Evolutionary conservation across 108 stramenopile genomes (phyloP), one percentile per base, ranked within the genome.

Genomic region (Nitzschia putrida): DNA sequence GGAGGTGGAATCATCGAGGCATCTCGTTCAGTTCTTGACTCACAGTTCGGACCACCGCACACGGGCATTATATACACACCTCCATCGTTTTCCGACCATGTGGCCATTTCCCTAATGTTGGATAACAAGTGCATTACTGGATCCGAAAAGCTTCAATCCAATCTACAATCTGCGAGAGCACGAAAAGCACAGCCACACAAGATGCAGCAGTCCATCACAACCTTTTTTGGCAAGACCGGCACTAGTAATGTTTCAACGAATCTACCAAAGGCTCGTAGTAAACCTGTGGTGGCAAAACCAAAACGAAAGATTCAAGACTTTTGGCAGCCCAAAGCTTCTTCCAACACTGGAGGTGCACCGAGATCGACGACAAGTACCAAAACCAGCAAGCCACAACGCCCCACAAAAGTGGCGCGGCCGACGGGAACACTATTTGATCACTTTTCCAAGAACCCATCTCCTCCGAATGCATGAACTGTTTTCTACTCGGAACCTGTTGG

Each of bases 11-110:
- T 96, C 34, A 79, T 79, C 7, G 61, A 71, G 16, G 85, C 88
- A 8, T 58, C 89, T 45, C 80, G 84, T 73, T 23, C 52, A 45
- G 87, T 86, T 34, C 68, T 95, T 51, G 84, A 92, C 61, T 80
- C 85, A 9, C 96, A 95, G 59, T 78, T 78, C 40, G 73, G 70
- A 11, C 43, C 23, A 7, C 72, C 88, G 9, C 93, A 94, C 53
- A 94, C 88, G 16, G 93, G 94, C n/a, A 93, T 95, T 57, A 79
- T 95, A 7, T 95, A 97, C 68, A 95, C 94, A 0, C 93, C 94
- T 12, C 96, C 96, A 26, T 79, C 85, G 0, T 95, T 90, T 51
- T 90, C 88, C 8, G 96, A 97, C 81, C 96, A 97, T 72, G 83
- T 93, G 43, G 94, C 87, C 8, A 80, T 90, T 16, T 93, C 93